These are phyloP conservation scores for Erythrobasidium hasegawianum DNA, from an alignment of 1,284 basidiomycete genomes.

Conservation along the genomic window DNA sequence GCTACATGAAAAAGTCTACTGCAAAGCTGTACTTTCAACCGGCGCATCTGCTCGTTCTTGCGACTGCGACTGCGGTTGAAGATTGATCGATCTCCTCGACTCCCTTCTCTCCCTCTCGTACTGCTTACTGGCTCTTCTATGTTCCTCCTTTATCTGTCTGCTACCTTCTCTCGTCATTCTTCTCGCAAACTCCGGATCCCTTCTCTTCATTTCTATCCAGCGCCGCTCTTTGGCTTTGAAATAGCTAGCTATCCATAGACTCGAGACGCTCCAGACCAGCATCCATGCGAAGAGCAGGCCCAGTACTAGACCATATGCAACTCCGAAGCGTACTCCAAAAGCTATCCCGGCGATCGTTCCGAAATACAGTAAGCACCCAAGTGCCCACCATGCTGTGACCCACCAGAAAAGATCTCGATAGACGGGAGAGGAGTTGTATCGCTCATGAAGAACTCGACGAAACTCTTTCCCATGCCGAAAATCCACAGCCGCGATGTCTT, in stretches of 20 bases:
- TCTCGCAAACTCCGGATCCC: slow-evolving; percentile 19
- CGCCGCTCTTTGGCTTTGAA: slow-evolving; percentile 17
- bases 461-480: slow-evolving; percentile 39
- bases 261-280: slow-evolving; percentile 12
- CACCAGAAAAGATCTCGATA: slow-evolving; percentile 38
- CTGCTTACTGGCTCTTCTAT: slow-evolving; percentile 1
- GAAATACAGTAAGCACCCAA: slow-evolving; percentile 34
- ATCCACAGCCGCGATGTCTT: slow-evolving; percentile 42
- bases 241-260: slow-evolving; percentile 15
- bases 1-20: no score
- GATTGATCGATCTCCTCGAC: slow-evolving; percentile 4
- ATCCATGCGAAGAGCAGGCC: slow-evolving; percentile 39
- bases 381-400: slow-evolving; percentile 38
- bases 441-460: slow-evolving; percentile 41
- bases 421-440: slow-evolving; percentile 43
- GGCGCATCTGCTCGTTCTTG: neutral
- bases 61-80: neutral
- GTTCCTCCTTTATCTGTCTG: neutral
- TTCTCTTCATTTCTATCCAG: slow-evolving; percentile 16
- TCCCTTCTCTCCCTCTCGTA: slow-evolving; percentile 4
- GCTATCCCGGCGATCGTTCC: slow-evolving; percentile 36
- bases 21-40: neutral
- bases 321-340: slow-evolving; percentile 35
- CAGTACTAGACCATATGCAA: neutral
- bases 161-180: slow-evolving; percentile 26